Evolutionary conservation across 495 filamentous ascomycete genomes (phyloP), one percentile per base, ranked within the genome.

Genomic region (Aspergillus asperescens): DNA sequence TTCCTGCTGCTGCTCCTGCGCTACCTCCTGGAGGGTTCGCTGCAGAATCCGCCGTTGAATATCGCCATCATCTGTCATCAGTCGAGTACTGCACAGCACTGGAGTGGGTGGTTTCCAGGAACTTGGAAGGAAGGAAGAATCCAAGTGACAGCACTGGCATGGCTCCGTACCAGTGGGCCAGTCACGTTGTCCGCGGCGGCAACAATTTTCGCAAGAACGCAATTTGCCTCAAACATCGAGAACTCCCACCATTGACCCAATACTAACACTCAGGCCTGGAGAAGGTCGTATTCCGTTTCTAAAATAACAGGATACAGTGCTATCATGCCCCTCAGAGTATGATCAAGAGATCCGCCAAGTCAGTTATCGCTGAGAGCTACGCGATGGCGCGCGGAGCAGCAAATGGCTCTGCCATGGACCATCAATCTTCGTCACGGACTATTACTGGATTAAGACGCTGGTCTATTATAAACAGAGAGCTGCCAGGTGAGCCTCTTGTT

Each of bases 381-480:
- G 40, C 57, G 43, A 73, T 73, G 69, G 55, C 67, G 48, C 55
- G 55, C 47, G 47, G 46, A 16, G 56, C 52, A 16, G 25, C 48
- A 28, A 60, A 62, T 31, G 59, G 54, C 29, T 50, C 57, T 15
- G 18, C 29, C 24, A 15, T 32, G 32, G 53, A 62, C 43, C 42
- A 53, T 31, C 61, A 60, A 34, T 38, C 57, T 20, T 47, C 61
- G 1, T 64, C 69, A 9, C 73, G 82, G 58, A 93, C 88, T 1
- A 62, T 85, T 52, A 94, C 89, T 9, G 81, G 82, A 29, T 72
- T 95, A 40, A 81, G 81, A 62, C 72, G 90, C 59, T 96, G 90
- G 90, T 93, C 88, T 10, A 80, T 89, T 52, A 68, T 80, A 41
- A 78, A 83, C 59, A 83, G 80, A 62, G 81, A 86, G 53, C 76